phyloP scores from a whole-genome alignment of 192 early-diverging fungal genomes.

The Spizellomyces punctatus region DNA sequence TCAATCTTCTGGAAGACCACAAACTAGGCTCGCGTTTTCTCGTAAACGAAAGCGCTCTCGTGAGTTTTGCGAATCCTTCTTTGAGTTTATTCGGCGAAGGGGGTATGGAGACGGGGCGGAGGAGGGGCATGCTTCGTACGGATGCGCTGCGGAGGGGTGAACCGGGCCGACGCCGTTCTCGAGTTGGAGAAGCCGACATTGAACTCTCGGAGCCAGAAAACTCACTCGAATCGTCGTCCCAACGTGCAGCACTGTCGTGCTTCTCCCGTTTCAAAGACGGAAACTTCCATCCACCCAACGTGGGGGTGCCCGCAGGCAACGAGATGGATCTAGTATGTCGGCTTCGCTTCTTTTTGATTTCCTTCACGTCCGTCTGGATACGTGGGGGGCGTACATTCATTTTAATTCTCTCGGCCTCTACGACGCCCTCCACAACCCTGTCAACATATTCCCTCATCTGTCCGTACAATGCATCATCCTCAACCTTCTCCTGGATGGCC shows the following conservation, averaged over 20 bases:
- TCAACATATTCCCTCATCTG: conserved; percentile 7
- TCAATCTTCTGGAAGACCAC: too few relatives aligned
- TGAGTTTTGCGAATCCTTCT: conserved; percentile 15
- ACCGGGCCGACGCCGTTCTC: conserved; percentile 1
- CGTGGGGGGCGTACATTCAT: conserved; percentile 6
- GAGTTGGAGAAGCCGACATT: background rate
- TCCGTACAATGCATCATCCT: conserved; percentile 11
- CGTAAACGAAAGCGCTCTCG: conserved; percentile 9
- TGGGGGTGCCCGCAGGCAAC: conserved; percentile 9
- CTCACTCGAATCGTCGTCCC: conserved; percentile 12
- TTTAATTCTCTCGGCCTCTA: background rate
- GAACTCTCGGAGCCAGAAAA: conserved; percentile 18
- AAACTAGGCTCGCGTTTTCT: background rate
- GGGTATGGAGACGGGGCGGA: background rate
- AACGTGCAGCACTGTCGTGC: background rate
- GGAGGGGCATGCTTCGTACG: conserved; percentile 8
- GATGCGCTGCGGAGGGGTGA: background rate
- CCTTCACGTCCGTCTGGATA: conserved; percentile 3
- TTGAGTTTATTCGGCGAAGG: conserved; percentile 4
- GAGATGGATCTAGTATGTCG: background rate
- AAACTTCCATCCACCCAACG: conserved; percentile 23
- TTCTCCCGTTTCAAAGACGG: conserved; percentile 7
- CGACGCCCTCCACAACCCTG: background rate
- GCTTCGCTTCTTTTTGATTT: background rate
- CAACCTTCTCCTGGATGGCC: background rate